Percentiles rank a stretch among this genome's conserved stretches.
Evolutionary conservation across 441 rosid species (phyloP).

Genomic region (Adansonia grandidieri): DNA sequence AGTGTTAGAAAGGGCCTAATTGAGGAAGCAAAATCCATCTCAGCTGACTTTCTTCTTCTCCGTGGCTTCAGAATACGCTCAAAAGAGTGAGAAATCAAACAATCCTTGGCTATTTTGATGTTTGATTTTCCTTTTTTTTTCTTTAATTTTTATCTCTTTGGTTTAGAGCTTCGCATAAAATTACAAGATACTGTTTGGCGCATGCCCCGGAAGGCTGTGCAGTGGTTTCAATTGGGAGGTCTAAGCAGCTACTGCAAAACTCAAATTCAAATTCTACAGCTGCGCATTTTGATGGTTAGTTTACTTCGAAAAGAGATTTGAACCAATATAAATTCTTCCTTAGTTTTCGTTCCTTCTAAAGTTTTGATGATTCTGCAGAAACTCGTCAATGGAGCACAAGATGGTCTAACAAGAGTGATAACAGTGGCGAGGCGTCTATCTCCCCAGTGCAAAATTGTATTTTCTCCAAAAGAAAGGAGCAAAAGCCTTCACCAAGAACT

Average conservation of each 20-base stretch:
- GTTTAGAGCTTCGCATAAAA: conserved; percentile 52
- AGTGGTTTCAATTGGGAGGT: conserved; percentile 58
- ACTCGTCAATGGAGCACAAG: conserved; percentile 36
- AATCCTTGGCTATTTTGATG: not conserved
- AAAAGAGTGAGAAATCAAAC: conserved; percentile 45
- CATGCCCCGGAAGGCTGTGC: conserved; percentile 68
- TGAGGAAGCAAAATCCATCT: conserved; percentile 71
- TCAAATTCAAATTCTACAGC: conserved; percentile 40
- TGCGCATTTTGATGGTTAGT: conserved; percentile 48
- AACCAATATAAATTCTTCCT: not conserved
- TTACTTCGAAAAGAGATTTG: not conserved
- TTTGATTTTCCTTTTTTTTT: not conserved
- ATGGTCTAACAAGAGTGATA: conserved; percentile 31
- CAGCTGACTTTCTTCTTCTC: conserved; percentile 73
- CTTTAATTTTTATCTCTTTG: not conserved
- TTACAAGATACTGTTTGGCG: conserved; percentile 55
- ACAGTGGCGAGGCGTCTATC: conserved; percentile 16
- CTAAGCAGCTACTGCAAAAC: conserved; percentile 34
- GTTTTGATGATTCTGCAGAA: conserved; percentile 28
- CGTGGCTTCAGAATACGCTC: conserved; percentile 54
- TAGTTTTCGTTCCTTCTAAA: not conserved
- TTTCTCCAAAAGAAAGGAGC: conserved; percentile 31
- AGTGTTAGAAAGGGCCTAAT: conserved; percentile 62
- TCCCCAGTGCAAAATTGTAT: conserved; percentile 33
- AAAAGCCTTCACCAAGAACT: conserved; percentile 60